Conservation (phyloP, 176 grass and related monocot species). For the Poa pratensis region DNA sequence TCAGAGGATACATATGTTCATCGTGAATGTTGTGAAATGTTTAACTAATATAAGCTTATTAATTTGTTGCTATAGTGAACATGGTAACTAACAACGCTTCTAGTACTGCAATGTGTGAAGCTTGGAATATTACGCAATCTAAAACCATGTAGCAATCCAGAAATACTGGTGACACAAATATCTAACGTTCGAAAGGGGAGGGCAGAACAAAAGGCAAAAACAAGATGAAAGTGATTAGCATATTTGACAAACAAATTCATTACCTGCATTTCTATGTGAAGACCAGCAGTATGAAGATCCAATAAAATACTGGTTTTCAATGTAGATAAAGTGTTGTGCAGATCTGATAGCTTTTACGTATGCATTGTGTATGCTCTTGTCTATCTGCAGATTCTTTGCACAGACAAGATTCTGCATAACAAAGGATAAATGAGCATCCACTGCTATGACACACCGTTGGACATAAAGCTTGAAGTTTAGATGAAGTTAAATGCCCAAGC, state of each 20-base stretch:
- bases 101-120: not conserved
- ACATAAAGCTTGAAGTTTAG: slow-evolving; percentile 34
- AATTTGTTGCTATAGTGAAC: slow-evolving; percentile 1
- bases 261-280: slow-evolving; percentile 85
- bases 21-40: not conserved
- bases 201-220: not conserved
- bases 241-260: slow-evolving; percentile 20
- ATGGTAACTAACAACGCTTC: not conserved
- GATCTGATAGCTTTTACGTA: slow-evolving; percentile 93
- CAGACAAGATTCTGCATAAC: slow-evolving; percentile 81
- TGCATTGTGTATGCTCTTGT: slow-evolving; percentile 92
- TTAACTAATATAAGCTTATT: not conserved
- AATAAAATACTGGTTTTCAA: slow-evolving; percentile 98
- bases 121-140: not conserved
- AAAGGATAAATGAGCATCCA: slow-evolving; percentile 37
- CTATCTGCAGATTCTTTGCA: slow-evolving; percentile 90
- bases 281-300: slow-evolving; percentile 92
- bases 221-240: not conserved
- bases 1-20: not conserved
- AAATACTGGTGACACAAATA: not conserved
- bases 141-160: slow-evolving; percentile 18
- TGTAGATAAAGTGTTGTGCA: slow-evolving; percentile 88
- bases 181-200: not conserved
- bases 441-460: not conserved
- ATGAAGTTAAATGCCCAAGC: not conserved